Evolutionary conservation across 1,139 yeast genomes (phyloP).

Genomic region (Scheffersomyces cryptocercus): DNA sequence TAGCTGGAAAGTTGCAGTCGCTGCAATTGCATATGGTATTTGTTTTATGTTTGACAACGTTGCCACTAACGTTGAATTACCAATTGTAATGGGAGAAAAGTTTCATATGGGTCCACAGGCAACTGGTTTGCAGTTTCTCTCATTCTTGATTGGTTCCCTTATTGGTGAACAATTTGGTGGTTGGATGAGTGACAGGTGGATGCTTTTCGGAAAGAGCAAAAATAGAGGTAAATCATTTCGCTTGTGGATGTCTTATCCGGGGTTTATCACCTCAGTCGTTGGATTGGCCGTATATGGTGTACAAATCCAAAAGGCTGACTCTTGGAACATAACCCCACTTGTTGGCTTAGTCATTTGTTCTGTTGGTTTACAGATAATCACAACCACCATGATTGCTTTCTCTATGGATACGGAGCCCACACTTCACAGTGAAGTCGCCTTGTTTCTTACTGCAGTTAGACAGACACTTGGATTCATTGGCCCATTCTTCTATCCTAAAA

Average conservation of each 20-base stretch:
- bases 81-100: conserved; percentile 15
- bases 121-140: conserved; percentile 19
- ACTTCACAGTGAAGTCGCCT: conserved; percentile 15
- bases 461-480: conserved; percentile 20
- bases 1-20: conserved; percentile 11
- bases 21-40: conserved; percentile 18
- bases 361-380: conserved; percentile 19
- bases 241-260: conserved; percentile 20
- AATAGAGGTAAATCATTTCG: conserved; percentile 6
- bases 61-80: conserved; percentile 20
- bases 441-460: conserved; percentile 18
- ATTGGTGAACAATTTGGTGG: conserved; percentile 22
- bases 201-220: conserved; percentile 4
- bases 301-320: conserved; percentile 9
- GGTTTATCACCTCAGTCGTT: conserved; percentile 14
- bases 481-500: conserved; percentile 21
- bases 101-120: conserved; percentile 19
- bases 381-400: conserved; percentile 19
- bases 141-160: conserved; percentile 18
- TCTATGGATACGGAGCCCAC: conserved; percentile 14
- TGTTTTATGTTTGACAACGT: conserved; percentile 20
- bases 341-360: conserved; percentile 18
- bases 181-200: conserved; percentile 18
- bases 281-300: conserved; percentile 20
- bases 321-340: conserved; percentile 18